Evolutionary conservation across 352 stramenopile species (phyloP).

Genomic region (Aphanomyces astaci): DNA sequence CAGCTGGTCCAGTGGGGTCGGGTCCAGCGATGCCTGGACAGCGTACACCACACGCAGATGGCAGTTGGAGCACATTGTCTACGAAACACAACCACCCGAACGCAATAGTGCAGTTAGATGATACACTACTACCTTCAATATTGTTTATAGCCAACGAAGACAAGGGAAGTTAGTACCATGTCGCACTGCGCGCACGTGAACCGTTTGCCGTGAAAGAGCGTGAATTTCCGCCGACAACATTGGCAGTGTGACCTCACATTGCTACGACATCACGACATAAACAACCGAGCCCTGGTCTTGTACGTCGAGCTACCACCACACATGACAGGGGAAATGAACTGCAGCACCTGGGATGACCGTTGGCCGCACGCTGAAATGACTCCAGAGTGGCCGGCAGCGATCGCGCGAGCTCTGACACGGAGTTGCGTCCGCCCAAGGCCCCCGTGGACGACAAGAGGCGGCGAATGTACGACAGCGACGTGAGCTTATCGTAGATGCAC

Average conservation of each 20-base stretch:
- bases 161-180: not conserved
- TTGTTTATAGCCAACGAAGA: no score
- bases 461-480: constrained; percentile 14
- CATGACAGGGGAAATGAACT: no score
- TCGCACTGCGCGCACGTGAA: not conserved
- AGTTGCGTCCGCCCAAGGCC: not conserved
- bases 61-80: constrained; percentile 21
- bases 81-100: not conserved
- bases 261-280: not conserved
- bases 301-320: no score
- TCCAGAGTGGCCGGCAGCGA: constrained; percentile 13
- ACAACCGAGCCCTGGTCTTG: no score
- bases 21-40: not conserved
- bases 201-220: constrained; percentile 5
- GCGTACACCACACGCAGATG: constrained; percentile 1
- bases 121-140: no score
- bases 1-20: not conserved
- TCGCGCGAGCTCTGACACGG: not conserved
- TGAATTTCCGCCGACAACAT: constrained; percentile 3
- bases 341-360: not conserved
- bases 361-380: not conserved
- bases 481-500: constrained; percentile 14
- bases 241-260: not conserved
- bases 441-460: not conserved
- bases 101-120: no score